These are phyloP conservation scores for Ogataea paraovalis DNA, from an alignment of 805 yeast species.

Conservation along the genomic window DNA sequence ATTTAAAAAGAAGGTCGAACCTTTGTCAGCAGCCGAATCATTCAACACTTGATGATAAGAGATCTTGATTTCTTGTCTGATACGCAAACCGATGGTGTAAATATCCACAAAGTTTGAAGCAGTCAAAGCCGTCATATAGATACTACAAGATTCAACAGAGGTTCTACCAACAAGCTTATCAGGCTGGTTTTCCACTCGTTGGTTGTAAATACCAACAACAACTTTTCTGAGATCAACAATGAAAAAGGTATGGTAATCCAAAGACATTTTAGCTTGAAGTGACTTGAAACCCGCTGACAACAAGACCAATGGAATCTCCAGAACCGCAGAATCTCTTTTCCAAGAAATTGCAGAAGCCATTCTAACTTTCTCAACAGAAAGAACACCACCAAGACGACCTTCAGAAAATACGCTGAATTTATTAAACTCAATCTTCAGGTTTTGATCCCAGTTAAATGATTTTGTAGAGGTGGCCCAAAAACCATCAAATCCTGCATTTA, in stretches of 20 bases:
- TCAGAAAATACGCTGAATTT: constrained; percentile 47
- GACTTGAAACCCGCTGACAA: constrained; percentile 53
- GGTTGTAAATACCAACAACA: constrained; percentile 62
- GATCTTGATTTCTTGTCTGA: constrained; percentile 65
- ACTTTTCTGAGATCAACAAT: constrained; percentile 50
- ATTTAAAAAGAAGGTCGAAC: background rate
- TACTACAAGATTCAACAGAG: constrained; percentile 47
- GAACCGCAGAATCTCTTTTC: constrained; percentile 42
- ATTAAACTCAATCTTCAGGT: constrained; percentile 57
- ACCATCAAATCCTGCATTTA: constrained; percentile 50
- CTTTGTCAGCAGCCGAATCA: constrained; percentile 41
- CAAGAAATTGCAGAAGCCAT: constrained; percentile 69
- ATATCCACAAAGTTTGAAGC: constrained; percentile 82
- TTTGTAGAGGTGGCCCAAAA: constrained; percentile 71
- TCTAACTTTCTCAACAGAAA: constrained; percentile 46
- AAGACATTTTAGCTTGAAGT: constrained; percentile 57
- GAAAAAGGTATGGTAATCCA: constrained; percentile 84
- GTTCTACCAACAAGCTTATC: constrained; percentile 59
- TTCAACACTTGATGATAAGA: constrained; percentile 74
- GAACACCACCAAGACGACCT: constrained; percentile 77
- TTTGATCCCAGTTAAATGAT: constrained; percentile 66
- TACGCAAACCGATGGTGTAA: constrained; percentile 61
- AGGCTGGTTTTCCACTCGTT: constrained; percentile 47
- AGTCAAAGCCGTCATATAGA: constrained; percentile 77
- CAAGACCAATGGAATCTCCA: constrained; percentile 64